Evolutionary conservation across 2,329 filamentous ascomycete genomes (phyloP).

Genomic region (Pestalotiopsis sp.): DNA sequence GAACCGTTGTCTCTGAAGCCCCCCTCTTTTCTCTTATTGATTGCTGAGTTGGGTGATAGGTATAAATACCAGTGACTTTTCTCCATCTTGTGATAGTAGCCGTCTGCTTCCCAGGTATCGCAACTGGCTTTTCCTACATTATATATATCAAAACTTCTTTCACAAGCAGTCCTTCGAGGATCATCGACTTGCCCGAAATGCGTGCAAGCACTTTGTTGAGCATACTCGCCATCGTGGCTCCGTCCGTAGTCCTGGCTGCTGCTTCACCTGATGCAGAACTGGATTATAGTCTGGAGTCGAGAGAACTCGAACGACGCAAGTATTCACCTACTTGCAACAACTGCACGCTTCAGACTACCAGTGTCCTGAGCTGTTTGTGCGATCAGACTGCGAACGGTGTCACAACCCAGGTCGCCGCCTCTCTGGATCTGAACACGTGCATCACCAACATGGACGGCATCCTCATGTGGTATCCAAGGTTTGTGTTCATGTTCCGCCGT

Average conservation of each 20-base stretch:
- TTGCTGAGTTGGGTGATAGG: not conserved
- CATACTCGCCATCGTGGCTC: not conserved
- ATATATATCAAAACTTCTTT: not conserved
- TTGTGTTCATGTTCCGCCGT: not conserved
- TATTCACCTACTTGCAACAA: not conserved
- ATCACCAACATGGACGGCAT: not conserved
- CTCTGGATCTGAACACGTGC: not conserved
- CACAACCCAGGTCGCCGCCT: not conserved
- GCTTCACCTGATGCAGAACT: not conserved
- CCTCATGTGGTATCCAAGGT: not conserved
- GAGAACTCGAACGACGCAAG: not conserved
- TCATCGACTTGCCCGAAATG: not conserved
- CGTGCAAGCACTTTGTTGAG: not conserved
- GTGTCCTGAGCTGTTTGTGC: not conserved
- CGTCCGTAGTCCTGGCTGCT: not conserved
- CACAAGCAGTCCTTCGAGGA: not conserved
- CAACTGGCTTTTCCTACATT: not conserved
- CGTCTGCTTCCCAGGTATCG: no score
- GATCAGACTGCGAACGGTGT: not conserved
- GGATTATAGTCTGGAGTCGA: not conserved
- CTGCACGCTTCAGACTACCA: not conserved
- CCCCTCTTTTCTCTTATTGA: not conserved
- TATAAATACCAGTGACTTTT: not conserved
- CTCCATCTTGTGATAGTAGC: not conserved
- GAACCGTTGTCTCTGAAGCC: no score